These are phyloP conservation scores for Umbelopsis sp. DNA, from an alignment of 192 early-diverging fungal species.

Conservation along the genomic window DNA sequence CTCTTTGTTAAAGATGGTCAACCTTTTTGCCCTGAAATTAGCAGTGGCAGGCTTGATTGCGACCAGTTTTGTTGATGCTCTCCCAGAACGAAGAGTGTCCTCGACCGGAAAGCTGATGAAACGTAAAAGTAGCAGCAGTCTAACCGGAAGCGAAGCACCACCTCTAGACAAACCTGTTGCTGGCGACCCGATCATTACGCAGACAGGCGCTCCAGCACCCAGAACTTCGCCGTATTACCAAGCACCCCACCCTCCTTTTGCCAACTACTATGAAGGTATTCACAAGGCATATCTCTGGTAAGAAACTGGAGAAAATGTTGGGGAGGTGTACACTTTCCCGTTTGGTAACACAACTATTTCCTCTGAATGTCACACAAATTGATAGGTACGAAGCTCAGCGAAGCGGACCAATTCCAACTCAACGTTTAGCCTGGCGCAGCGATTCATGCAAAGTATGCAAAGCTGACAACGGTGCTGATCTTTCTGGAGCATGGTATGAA, in stretches of 20 bases:
- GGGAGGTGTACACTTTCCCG: constrained; percentile 33
- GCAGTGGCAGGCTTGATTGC: not conserved
- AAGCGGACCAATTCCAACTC: constrained; percentile 49
- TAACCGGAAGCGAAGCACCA: not conserved
- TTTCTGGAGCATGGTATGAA: constrained; percentile 58
- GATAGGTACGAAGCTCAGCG: constrained; percentile 34
- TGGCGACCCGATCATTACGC: constrained; percentile 12
- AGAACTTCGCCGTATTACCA: constrained; percentile 28
- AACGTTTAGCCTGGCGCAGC: constrained; percentile 55
- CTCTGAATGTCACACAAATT: constrained; percentile 38
- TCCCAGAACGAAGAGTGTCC: not conserved
- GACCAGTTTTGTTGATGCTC: not conserved
- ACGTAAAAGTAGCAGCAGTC: not conserved
- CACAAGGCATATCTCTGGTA: constrained; percentile 49
- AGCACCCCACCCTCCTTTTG: constrained; percentile 35
- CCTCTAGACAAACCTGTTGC: constrained; percentile 3
- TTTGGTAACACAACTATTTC: constrained; percentile 12
- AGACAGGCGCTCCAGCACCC: constrained; percentile 8
- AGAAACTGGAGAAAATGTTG: constrained; percentile 41
- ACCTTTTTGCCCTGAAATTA: constrained; percentile 19
- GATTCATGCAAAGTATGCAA: constrained; percentile 54
- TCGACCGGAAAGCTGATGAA: not conserved
- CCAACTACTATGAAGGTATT: constrained; percentile 41
- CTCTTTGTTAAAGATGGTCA: not conserved
- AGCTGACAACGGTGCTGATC: constrained; percentile 54